phyloP scores from a whole-genome alignment of 1,139 yeast species.

The Scheffersomyces insectosa region DNA sequence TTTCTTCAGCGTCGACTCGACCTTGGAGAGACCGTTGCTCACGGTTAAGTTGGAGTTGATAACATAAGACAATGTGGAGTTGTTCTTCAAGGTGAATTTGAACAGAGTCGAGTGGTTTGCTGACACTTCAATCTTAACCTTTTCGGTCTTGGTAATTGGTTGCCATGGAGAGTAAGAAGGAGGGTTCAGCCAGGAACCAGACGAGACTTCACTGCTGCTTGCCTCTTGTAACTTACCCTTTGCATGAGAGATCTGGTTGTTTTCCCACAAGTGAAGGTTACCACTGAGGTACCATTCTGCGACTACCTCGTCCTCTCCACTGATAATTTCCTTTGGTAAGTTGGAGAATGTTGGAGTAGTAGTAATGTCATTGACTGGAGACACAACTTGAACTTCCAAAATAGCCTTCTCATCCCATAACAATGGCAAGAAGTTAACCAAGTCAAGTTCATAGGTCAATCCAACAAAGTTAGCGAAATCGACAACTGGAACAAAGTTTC shows the following conservation, averaged over 20 bases:
- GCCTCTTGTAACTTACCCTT: constrained; percentile 4
- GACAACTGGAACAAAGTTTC: constrained; percentile 25
- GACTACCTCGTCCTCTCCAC: background rate
- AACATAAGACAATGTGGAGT: constrained; percentile 5
- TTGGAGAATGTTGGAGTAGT: constrained; percentile 10
- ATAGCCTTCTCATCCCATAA: constrained; percentile 26
- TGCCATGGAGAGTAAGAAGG: constrained; percentile 6
- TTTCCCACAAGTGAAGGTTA: constrained; percentile 5
- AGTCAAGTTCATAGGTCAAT: constrained; percentile 26
- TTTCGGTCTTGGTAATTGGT: constrained; percentile 2
- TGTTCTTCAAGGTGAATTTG: constrained; percentile 4
- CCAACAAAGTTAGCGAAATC: constrained; percentile 28
- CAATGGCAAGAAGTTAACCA: constrained; percentile 26
- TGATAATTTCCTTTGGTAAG: background rate
- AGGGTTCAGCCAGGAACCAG: constrained; percentile 2
- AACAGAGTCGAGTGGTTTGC: constrained; percentile 1
- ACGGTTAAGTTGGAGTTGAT: constrained; percentile 1
- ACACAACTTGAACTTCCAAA: constrained; percentile 21
- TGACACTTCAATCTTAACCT: background rate
- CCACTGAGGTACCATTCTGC: constrained; percentile 6
- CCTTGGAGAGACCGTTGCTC: background rate
- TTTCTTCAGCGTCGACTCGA: background rate
- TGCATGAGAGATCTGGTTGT: constrained; percentile 1
- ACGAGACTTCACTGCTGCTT: background rate
- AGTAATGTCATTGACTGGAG: constrained; percentile 19